Conservation (phyloP, 2,329 filamentous ascomycete genomes). For the Colletotrichum echinochloae region DNA sequence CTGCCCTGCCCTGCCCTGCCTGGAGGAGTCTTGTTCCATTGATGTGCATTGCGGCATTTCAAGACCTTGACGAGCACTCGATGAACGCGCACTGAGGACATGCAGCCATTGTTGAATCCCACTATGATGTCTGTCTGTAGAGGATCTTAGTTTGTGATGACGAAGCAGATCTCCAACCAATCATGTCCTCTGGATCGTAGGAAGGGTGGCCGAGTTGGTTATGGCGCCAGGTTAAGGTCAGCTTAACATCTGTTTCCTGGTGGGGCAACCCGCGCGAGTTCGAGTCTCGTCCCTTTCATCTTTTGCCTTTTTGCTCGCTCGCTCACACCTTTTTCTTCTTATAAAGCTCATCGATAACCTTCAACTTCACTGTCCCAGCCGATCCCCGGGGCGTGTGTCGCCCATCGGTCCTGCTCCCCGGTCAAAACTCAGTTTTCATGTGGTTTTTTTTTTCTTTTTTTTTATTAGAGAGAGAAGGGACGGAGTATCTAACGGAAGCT, state of each 20-base stretch:
- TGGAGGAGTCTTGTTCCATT: too few relatives aligned
- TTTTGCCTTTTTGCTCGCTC: not conserved
- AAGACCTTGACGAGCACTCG: too few relatives aligned
- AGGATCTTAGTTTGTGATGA: fast-evolving
- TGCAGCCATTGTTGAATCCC: too few relatives aligned
- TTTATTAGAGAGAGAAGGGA: not conserved
- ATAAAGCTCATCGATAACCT: fast-evolving
- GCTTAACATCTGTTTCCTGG: conserved; percentile 6
- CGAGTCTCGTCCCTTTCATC: conserved; percentile 2
- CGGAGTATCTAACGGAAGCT: too few relatives aligned
- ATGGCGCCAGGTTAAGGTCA: conserved; percentile 9
- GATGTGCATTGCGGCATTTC: too few relatives aligned
- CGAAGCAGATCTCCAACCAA: not conserved
- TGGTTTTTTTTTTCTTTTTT: too few relatives aligned
- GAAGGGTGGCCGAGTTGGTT: conserved; percentile 9
- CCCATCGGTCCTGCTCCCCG: not conserved
- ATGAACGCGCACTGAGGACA: too few relatives aligned
- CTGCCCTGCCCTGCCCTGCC: too few relatives aligned
- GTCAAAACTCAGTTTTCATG: not conserved
- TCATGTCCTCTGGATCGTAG: not conserved
- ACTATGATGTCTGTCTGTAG: too few relatives aligned
- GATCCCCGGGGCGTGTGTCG: not conserved
- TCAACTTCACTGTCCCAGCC: not conserved
- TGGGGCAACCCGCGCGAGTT: conserved; percentile 8
- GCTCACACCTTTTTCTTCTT: not conserved